Evolutionary conservation across 257 asterid genomes (phyloP), one percentile per base, ranked within the genome.

Genomic region (Forsythia suspensa): DNA sequence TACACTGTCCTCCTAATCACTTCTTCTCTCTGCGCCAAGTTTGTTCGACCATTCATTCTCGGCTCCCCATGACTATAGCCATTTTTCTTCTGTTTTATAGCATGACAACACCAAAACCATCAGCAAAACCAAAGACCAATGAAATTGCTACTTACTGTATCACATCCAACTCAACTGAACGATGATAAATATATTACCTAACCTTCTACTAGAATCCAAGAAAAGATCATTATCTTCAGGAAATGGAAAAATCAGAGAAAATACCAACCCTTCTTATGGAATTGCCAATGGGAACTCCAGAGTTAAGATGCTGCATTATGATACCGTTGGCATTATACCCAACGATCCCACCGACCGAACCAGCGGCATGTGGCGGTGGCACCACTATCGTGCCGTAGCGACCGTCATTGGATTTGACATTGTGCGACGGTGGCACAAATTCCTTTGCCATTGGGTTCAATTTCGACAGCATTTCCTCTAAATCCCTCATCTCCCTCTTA

Each of bases 1-100:
- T 90, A 91, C 16, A 91, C 95, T 4, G 95, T 91, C 86, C 95
- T 86, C 88, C 89, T 83, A 82, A 91, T 91, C 76, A 91, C 93
- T 8, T 90, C 97, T 16, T 91, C 95, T 75, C 90, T 84, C 80
- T 91, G 95, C 51, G 95, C 94, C 91, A 87, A 83, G 86, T 91
- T 85, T 36, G 92, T 90, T 79, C 94, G 80, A 81, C 82, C 86
- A 76, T 87, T 89, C 83, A 82, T 86, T 85, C 90, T 85, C 80
- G 84, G 80, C 81, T 84, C 88, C 44, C 92, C 96, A 83, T 84
- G 79, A 70, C 77, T 61, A 73, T 70, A 89, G 78, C 88, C 88
- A 79, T 84, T 86, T 80, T 86, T 91, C 91, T 89, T 91, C 93
- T 91, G 85, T 63, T 63, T 21, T 63, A 61, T 8, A 79, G 79